These are phyloP conservation scores for Rhizopogon vulgaris DNA, from an alignment of 768 basidiomycete genomes.

Conservation along the genomic window DNA sequence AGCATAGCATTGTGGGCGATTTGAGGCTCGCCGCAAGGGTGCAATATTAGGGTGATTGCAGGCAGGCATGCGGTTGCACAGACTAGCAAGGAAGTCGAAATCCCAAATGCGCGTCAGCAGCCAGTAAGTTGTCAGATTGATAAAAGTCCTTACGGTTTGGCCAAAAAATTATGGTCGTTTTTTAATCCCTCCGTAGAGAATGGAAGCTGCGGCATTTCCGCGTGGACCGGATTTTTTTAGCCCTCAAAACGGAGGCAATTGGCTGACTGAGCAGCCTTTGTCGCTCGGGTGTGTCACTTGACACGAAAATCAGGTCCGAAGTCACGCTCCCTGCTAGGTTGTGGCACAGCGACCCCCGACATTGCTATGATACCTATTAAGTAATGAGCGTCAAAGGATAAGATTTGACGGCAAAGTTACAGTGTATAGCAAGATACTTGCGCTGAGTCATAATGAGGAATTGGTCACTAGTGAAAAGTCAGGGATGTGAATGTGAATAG, in stretches of 20 bases:
- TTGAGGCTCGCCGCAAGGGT: background rate
- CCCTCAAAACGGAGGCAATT: background rate
- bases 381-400: background rate
- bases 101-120: background rate
- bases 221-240: background rate
- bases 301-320: background rate
- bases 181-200: background rate
- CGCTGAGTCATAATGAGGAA: background rate
- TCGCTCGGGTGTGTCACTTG: background rate
- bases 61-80: background rate
- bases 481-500: background rate
- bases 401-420: background rate
- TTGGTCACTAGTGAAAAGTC: background rate
- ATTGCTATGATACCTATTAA: background rate
- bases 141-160: background rate
- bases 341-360: background rate
- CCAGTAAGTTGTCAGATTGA: background rate
- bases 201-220: background rate
- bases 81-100: background rate
- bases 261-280: background rate
- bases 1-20: conserved; percentile 1
- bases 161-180: background rate
- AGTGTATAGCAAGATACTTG: background rate
- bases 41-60: conserved; percentile 4
- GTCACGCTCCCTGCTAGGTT: background rate